Evolutionary conservation across 805 yeast genomes (phyloP).

Genomic region (Lipomyces mesembrius): DNA sequence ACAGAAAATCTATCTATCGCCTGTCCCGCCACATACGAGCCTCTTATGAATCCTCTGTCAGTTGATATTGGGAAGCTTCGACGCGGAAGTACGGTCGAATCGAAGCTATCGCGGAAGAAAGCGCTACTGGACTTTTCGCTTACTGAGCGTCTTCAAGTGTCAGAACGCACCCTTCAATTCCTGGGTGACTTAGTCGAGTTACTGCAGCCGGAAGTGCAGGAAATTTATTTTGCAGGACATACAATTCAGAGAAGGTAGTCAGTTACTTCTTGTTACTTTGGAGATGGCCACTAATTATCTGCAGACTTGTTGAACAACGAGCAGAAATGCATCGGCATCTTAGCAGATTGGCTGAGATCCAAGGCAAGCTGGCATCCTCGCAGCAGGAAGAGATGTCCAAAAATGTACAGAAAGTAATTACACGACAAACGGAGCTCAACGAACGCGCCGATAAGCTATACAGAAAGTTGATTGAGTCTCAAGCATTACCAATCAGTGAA

Average conservation of each 20-base stretch:
- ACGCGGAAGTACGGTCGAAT: conserved; percentile 11
- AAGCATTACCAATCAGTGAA: conserved; percentile 47
- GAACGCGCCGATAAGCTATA: conserved; percentile 45
- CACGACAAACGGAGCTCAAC: conserved; percentile 47
- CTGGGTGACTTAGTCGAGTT: conserved; percentile 38
- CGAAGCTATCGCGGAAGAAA: conserved; percentile 11
- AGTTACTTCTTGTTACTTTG: neutral
- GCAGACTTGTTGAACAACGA: conserved; percentile 49
- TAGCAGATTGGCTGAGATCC: conserved; percentile 39
- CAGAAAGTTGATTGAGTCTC: conserved; percentile 41
- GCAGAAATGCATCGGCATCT: conserved; percentile 53
- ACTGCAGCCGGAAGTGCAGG: conserved; percentile 39
- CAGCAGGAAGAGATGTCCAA: conserved; percentile 7
- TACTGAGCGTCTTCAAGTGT: conserved; percentile 38
- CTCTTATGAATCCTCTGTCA: conserved; percentile 28
- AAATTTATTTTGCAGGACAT: conserved; percentile 47
- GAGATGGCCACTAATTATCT: neutral
- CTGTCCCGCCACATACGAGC: conserved; percentile 5
- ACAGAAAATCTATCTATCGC: neutral
- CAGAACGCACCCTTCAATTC: conserved; percentile 38
- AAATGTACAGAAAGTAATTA: conserved; percentile 28
- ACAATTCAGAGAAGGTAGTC: conserved; percentile 44
- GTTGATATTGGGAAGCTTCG: conserved; percentile 14
- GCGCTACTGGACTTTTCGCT: conserved; percentile 25
- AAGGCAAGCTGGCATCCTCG: conserved; percentile 8